phyloP scores from a whole-genome alignment of 306 rosid species.

The Pyrus communis region DNA sequence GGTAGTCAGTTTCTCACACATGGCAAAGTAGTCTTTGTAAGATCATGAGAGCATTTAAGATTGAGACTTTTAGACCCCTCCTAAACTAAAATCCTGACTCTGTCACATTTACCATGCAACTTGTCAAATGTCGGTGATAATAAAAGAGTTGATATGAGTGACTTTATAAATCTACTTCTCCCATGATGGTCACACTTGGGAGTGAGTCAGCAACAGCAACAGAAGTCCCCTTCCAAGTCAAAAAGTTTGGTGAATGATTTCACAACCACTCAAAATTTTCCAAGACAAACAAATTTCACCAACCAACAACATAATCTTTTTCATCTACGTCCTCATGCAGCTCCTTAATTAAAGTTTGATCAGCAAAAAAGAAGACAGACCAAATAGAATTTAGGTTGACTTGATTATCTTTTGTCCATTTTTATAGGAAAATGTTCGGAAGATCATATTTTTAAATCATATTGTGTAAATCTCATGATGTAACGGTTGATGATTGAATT shows the following conservation, averaged over 20 bases:
- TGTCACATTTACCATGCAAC: background rate
- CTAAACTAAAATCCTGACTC: too few species aligned
- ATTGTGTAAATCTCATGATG: too few species aligned
- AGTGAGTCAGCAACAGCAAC: constrained; percentile 51
- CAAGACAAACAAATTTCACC: constrained; percentile 19
- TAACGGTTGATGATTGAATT: too few species aligned
- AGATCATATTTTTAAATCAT: too few species aligned
- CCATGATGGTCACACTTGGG: constrained; percentile 40
- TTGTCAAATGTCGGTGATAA: too few species aligned
- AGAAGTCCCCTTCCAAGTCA: background rate
- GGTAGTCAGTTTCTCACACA: too few species aligned
- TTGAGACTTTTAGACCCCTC: too few species aligned
- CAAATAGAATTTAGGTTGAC: constrained; percentile 22
- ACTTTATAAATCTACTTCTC: too few species aligned
- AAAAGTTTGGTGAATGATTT: constrained; percentile 19
- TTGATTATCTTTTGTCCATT: constrained; percentile 13
- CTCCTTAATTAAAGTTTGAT: background rate
- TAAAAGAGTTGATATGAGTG: background rate
- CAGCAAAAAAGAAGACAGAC: constrained; percentile 20
- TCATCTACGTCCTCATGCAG: constrained; percentile 6
- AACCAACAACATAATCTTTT: constrained; percentile 16
- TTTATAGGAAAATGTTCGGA: background rate
- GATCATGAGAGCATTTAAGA: too few species aligned
- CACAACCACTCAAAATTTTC: constrained; percentile 16
- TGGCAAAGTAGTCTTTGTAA: too few species aligned